A percentile compares a stretch with the other conserved stretches of the same genome.
Conservation (phyloP, 495 filamentous ascomycete species). For the Penicillium robsamsonii region DNA sequence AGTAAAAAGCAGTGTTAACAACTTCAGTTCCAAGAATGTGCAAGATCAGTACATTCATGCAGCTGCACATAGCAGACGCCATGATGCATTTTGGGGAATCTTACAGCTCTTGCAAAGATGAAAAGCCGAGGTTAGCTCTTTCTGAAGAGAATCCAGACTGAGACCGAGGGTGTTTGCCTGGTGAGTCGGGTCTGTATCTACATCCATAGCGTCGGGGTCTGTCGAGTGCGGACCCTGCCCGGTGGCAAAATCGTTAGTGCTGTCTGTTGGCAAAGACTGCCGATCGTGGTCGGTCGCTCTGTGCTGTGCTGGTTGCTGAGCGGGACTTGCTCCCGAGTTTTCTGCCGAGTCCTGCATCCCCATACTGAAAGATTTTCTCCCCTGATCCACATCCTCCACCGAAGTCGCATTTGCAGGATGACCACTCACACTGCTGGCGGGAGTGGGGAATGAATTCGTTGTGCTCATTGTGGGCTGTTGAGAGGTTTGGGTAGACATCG, state of each 20-base stretch:
- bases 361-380: slow-evolving; percentile 30
- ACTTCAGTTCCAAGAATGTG: slow-evolving; percentile 33
- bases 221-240: slow-evolving; percentile 9
- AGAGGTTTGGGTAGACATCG: slow-evolving; percentile 48
- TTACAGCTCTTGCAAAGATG: slow-evolving; percentile 54
- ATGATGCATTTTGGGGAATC: slow-evolving; percentile 38
- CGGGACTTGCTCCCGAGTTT: slow-evolving; percentile 16
- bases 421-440: slow-evolving; percentile 47
- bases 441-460: slow-evolving; percentile 47
- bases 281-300: slow-evolving; percentile 42
- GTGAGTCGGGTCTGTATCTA: slow-evolving; percentile 30
- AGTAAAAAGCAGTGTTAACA: slow-evolving; percentile 44
- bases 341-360: slow-evolving; percentile 24
- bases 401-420: slow-evolving; percentile 30
- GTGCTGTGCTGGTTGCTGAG: slow-evolving; percentile 30
- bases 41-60: slow-evolving; percentile 26
- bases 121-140: slow-evolving; percentile 46
- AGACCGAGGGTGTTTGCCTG: slow-evolving; percentile 24
- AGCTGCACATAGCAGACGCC: slow-evolving; percentile 27
- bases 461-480: slow-evolving; percentile 43
- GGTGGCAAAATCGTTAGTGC: slow-evolving; percentile 29
- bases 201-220: slow-evolving; percentile 40
- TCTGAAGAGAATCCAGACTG: slow-evolving; percentile 46
- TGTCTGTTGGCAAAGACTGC: slow-evolving; percentile 16
- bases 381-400: slow-evolving; percentile 34